Conservation (phyloP, 1,284 basidiomycete species). For the Boletus holoroseus region DNA sequence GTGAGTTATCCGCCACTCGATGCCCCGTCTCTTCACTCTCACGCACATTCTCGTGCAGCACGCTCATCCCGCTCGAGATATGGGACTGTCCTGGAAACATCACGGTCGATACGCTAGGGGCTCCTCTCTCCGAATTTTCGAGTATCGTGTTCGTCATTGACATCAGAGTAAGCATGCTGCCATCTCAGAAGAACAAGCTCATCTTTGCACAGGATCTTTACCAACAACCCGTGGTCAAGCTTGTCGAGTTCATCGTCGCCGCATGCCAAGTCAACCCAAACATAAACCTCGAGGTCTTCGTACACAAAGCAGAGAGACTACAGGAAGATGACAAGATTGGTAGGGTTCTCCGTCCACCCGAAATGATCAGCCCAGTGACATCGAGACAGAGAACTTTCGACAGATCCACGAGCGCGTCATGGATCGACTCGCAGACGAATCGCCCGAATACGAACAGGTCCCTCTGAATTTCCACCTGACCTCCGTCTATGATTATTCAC, state of each 20-base stretch:
- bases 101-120: slow-evolving; percentile 69
- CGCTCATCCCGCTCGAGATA: slow-evolving; percentile 87
- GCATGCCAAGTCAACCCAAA: slow-evolving; percentile 73
- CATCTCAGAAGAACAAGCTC: background rate
- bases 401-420: slow-evolving; percentile 82
- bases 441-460: slow-evolving; percentile 62
- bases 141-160: slow-evolving; percentile 95
- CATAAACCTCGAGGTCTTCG: slow-evolving; percentile 87
- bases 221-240: slow-evolving; percentile 71
- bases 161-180: slow-evolving; percentile 63
- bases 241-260: slow-evolving; percentile 71
- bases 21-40: background rate
- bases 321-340: slow-evolving; percentile 91
- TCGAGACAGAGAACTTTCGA: slow-evolving; percentile 70
- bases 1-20: slow-evolving; percentile 47
- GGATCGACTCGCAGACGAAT: slow-evolving; percentile 74
- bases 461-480: slow-evolving; percentile 81
- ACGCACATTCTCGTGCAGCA: slow-evolving; percentile 45
- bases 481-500: slow-evolving; percentile 83
- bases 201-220: slow-evolving; percentile 51
- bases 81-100: slow-evolving; percentile 93
- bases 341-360: slow-evolving; percentile 33
- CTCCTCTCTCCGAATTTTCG: slow-evolving; percentile 68
- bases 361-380: background rate
- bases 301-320: slow-evolving; percentile 93